Evolutionary conservation across 192 early-diverging fungal species (phyloP), one percentile per base, ranked within the genome.

Genomic region (Gamsiella multidivaricata): DNA sequence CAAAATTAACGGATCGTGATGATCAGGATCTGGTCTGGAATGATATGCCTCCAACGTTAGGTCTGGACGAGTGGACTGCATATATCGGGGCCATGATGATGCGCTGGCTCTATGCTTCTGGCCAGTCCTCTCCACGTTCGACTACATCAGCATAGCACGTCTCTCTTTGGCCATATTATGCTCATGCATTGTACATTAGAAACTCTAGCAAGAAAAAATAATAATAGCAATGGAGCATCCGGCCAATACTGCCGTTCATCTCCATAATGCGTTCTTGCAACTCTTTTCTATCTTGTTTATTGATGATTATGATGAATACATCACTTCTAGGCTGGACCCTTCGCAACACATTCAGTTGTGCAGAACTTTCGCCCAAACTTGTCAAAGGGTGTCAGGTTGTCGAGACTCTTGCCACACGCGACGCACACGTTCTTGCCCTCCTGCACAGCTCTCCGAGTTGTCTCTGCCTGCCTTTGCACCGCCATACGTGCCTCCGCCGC

Each of bases 401-500:
- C 83, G 50, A 95, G 58, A 3, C 79, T 69, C 53, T 86, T 88
- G 8, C 86, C 88, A 74, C 94, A 95, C 9, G 66, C 47, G 10
- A 67, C 67, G 17, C 83, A 81, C 12, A 85, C 75, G 61, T 87
- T 87, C 59, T 89, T 84, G 36, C 81, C 84, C 55, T 87, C 66
- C 25, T 64, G 74, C 56, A 78, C 79, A 32, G 39, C 73, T 50
- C 63, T 73, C 3, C 54, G 72, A 20, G 59, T 33, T 1, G 51
- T 39, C 61, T 68, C 69, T 12, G 36, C 42, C 51, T 72, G 60
- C 10, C 49, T 31, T 39, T 63, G 45, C n/a, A 52, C 53, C 29
- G 41, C 47, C 54, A 91, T 83, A 29, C 92, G 79, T 12, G 89
- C 88, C 66, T 95, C 94, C 3, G 92, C 92, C 3, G 94, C 94